Conservation (phyloP, 441 rosid genomes). For the Jatropha podagrica region DNA sequence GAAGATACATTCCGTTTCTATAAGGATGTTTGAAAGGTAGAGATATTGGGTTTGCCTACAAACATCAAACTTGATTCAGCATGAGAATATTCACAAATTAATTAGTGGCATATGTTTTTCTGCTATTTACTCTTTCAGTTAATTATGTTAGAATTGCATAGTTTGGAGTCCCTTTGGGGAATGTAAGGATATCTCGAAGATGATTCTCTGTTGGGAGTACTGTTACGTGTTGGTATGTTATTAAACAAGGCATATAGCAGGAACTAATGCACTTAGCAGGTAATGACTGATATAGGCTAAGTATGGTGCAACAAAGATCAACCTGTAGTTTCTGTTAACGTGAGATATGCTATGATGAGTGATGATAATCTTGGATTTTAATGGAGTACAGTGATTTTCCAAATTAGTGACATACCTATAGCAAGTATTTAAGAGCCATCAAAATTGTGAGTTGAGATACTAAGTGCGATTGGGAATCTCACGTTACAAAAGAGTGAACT, state of each 20-base stretch:
- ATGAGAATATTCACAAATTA: background rate
- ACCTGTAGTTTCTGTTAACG: background rate
- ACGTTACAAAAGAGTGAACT: too few species aligned
- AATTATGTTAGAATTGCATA: background rate
- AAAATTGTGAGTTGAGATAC: background rate
- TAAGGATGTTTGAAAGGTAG: background rate
- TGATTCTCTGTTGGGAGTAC: background rate
- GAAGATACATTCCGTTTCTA: background rate
- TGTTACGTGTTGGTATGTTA: background rate
- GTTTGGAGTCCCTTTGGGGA: background rate
- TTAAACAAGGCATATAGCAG: background rate
- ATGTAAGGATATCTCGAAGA: background rate
- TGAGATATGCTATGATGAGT: background rate
- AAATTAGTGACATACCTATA: background rate
- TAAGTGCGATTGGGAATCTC: too few species aligned
- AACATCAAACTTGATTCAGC: background rate
- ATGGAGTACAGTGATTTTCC: background rate
- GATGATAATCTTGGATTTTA: background rate
- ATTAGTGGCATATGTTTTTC: background rate
- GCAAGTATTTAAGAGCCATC: slow-evolving; percentile 4
- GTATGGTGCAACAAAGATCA: background rate
- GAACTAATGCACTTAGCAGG: background rate
- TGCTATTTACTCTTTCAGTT: background rate
- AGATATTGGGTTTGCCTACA: background rate
- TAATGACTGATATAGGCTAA: background rate